Evolutionary conservation across 257 asterid genomes (phyloP).

Genomic region (Oldenlandia corymbosa): DNA sequence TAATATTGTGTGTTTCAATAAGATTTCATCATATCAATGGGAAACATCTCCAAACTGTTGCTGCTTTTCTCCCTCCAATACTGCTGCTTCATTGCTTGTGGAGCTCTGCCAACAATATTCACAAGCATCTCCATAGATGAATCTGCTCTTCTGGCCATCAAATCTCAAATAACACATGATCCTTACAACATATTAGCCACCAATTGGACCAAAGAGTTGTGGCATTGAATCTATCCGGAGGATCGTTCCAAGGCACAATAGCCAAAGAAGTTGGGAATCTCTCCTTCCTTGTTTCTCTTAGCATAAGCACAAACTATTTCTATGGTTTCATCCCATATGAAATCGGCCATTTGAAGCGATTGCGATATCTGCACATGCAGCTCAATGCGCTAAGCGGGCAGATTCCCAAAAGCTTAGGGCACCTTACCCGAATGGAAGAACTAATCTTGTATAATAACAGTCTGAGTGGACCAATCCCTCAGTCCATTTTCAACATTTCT

Average conservation of each 20-base stretch:
- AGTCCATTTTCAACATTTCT: not conserved
- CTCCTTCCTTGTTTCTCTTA: conserved; percentile 8
- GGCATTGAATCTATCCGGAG: conserved; percentile 3
- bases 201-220: conserved; percentile 14
- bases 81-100: not conserved
- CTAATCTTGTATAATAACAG: not conserved
- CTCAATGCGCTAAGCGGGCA: not conserved
- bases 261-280: conserved; percentile 13
- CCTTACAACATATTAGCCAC: not conserved
- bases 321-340: conserved; percentile 9
- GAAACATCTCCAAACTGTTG: not conserved
- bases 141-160: conserved; percentile 3
- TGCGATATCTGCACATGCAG: not conserved
- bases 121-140: not conserved
- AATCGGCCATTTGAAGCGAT: not conserved
- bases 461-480: conserved; percentile 3
- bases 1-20: too few relatives aligned
- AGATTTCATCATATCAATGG: not conserved
- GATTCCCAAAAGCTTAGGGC: not conserved
- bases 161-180: not conserved
- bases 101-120: not conserved
- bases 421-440: not conserved
- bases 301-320: not conserved
- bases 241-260: not conserved
- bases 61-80: not conserved